Percentiles rank a stretch among this genome's conserved stretches.
Evolutionary conservation across 176 grass and related monocot species (phyloP).

Genomic region (Alloteropsis semialata): DNA sequence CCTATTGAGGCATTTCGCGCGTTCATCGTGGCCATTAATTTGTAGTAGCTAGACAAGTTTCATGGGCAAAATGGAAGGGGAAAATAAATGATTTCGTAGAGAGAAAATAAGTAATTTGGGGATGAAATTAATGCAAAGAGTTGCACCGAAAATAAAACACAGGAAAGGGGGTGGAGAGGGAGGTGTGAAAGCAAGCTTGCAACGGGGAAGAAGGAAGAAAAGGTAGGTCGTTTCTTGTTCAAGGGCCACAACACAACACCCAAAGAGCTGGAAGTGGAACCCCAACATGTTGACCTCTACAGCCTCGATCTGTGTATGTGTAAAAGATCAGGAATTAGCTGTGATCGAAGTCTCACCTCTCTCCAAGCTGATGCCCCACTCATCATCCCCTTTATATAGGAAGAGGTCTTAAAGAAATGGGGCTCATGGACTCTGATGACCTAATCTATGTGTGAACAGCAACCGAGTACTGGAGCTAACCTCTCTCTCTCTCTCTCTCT

Average conservation of each 20-base stretch:
- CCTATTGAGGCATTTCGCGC: neutral
- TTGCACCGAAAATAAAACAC: neutral
- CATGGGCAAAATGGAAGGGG: neutral
- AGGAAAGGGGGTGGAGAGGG: neutral
- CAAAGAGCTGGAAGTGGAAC: conserved; percentile 29
- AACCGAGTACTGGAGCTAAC: neutral
- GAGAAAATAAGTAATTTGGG: neutral
- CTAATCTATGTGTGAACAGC: conserved; percentile 68
- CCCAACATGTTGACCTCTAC: conserved; percentile 23
- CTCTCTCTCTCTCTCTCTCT: neutral
- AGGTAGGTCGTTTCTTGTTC: conserved; percentile 16
- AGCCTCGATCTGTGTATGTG: neutral
- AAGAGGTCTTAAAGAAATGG: conserved; percentile 18
- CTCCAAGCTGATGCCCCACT: neutral
- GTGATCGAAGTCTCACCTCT: neutral
- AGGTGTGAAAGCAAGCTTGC: conserved; percentile 44
- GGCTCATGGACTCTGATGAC: conserved; percentile 26
- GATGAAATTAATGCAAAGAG: neutral
- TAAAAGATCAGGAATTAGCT: conserved; percentile 24
- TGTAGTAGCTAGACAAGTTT: neutral
- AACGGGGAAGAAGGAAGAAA: neutral
- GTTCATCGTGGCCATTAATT: conserved; percentile 26
- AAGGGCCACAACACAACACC: conserved; percentile 5
- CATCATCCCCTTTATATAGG: conserved; percentile 32
- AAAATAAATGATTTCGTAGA: neutral